Percentiles rank a stretch among this genome's conserved stretches.
These are phyloP conservation scores for Magnaporthiopsis poae DNA, from an alignment of 2,329 filamentous ascomycete genomes.

Conservation along the genomic window DNA sequence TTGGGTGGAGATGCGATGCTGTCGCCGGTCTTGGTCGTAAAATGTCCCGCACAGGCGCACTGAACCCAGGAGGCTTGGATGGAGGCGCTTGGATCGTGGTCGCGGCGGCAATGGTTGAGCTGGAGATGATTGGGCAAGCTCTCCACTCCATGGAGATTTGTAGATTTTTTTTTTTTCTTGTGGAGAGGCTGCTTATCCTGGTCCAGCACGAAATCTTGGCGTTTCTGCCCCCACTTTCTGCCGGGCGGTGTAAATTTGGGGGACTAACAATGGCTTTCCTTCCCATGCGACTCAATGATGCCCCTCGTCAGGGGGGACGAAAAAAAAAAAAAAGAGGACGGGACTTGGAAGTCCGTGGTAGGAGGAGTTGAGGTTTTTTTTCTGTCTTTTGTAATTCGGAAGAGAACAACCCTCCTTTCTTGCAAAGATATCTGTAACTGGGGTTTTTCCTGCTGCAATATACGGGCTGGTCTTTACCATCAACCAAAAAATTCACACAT, in stretches of 20 bases:
- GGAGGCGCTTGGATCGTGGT: conserved; percentile 2
- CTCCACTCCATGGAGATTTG: conserved; percentile 15
- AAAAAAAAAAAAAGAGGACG: neutral
- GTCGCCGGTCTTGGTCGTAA: neutral
- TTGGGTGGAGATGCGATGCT: neutral
- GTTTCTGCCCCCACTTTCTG: conserved; percentile 8
- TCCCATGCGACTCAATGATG: neutral
- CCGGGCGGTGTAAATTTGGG: conserved; percentile 11
- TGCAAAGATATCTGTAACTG: neutral
- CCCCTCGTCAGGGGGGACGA: neutral
- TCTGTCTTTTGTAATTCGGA: neutral
- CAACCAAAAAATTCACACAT: neutral
- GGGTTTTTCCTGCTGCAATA: neutral
- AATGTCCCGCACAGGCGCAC: neutral
- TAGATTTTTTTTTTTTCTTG: conserved; percentile 10
- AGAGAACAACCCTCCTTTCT: neutral
- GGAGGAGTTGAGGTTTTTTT: neutral
- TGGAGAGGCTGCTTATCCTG: conserved; percentile 11
- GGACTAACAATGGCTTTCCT: neutral
- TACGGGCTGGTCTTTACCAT: neutral
- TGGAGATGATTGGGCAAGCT: conserved; percentile 10
- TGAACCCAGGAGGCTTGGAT: neutral
- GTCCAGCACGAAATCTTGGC: conserved; percentile 15
- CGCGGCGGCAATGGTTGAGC: conserved; percentile 9
- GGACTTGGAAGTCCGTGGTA: neutral